Evolutionary conservation across 805 yeast genomes (phyloP).

Genomic region (Saturnispora sanitii): DNA sequence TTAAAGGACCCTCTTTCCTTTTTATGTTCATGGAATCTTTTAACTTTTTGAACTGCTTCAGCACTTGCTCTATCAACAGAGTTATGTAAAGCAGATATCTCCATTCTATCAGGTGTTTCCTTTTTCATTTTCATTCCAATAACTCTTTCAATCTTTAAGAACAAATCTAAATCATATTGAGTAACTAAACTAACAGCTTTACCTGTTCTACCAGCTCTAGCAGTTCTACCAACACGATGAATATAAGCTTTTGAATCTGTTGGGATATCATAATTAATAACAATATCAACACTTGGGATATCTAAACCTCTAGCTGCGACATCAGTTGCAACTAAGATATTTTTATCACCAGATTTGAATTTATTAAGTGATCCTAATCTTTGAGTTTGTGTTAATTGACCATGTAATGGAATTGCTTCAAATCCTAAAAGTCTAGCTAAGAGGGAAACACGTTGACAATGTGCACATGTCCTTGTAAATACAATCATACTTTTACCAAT

Average conservation of each 20-base stretch:
- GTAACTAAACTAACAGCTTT: conserved; percentile 82
- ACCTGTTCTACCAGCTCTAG: conserved; percentile 87
- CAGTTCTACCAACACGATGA: conserved; percentile 97
- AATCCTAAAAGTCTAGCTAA: conserved; percentile 75
- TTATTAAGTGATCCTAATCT: conserved; percentile 74
- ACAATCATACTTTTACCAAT: conserved; percentile 80
- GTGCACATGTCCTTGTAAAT: conserved; percentile 91
- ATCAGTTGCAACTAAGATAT: conserved; percentile 71
- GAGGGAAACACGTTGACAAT: conserved; percentile 82
- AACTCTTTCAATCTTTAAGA: conserved; percentile 80
- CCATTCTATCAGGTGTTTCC: conserved; percentile 68
- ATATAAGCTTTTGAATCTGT: conserved; percentile 94
- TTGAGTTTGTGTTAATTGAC: conserved; percentile 79
- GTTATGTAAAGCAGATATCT: conserved; percentile 66
- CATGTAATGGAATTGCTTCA: conserved; percentile 87
- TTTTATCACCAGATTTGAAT: conserved; percentile 62
- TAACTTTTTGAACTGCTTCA: conserved; percentile 75
- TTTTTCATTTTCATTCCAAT: conserved; percentile 76
- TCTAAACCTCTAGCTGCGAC: conserved; percentile 97
- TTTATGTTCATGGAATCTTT: conserved; percentile 42
- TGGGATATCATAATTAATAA: conserved; percentile 86
- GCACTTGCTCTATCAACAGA: conserved; percentile 89
- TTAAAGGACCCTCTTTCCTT: conserved; percentile 7
- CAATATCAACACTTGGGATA: conserved; percentile 86
- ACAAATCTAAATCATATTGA: conserved; percentile 87